Evolutionary conservation across 73 alveolate genomes (phyloP).

Genomic region (Breviolum minutum): DNA sequence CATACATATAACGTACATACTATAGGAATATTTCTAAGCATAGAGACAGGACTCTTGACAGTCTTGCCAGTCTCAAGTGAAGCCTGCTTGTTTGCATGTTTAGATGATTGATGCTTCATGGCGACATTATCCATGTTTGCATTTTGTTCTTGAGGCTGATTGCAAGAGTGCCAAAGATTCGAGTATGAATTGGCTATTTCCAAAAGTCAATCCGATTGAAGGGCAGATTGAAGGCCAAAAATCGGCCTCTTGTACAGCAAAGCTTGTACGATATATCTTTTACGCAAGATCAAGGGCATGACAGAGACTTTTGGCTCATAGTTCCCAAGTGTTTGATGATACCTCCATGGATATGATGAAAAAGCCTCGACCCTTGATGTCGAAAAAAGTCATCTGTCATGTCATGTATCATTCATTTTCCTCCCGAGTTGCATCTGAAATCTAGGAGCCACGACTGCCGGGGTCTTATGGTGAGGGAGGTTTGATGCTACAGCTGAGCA

Average conservation of each 20-base stretch:
- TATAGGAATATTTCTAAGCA: no score
- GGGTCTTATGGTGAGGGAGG: background rate
- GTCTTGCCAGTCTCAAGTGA: background rate
- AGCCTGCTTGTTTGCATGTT: background rate
- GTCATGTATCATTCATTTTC: background rate
- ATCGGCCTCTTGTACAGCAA: background rate
- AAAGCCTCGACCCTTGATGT: background rate
- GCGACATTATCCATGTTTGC: background rate
- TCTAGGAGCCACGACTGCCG: background rate
- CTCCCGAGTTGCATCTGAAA: conserved; percentile 3
- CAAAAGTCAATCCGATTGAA: no score
- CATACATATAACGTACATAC: no score
- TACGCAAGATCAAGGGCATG: background rate
- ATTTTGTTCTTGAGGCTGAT: background rate
- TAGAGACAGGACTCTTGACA: no score
- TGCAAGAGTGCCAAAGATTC: conserved; percentile 78
- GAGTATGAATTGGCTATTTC: background rate
- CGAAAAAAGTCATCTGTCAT: background rate
- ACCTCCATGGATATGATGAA: background rate
- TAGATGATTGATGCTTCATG: background rate
- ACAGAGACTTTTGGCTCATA: background rate
- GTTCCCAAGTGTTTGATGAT: background rate
- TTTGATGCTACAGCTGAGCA: no score
- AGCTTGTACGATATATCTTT: background rate
- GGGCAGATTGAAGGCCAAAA: background rate